Evolutionary conservation across 495 filamentous ascomycete genomes (phyloP).

Genomic region (Lepidopterella palustris): DNA sequence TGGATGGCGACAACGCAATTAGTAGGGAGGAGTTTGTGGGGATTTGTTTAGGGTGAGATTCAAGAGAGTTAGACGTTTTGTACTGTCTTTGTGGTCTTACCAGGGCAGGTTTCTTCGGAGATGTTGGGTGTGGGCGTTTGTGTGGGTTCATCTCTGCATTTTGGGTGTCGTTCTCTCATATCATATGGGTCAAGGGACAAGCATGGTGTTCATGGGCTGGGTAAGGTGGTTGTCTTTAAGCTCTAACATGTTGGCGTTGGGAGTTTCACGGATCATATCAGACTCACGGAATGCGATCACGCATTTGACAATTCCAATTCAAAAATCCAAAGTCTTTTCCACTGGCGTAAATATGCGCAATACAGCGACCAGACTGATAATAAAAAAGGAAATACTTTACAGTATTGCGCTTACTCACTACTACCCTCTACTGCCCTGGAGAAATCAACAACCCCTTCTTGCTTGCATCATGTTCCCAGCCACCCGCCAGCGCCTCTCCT

Average conservation of each 20-base stretch:
- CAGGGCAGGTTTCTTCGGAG: no score
- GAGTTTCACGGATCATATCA: no score
- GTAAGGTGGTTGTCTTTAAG: no score
- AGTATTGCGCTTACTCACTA: slow-evolving; percentile 1
- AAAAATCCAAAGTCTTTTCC: background rate
- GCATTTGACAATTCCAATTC: background rate
- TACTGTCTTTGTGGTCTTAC: no score
- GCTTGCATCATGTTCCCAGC: slow-evolving; percentile 71
- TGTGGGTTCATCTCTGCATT: no score
- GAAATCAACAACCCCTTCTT: slow-evolving; percentile 77
- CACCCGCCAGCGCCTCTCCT: slow-evolving; percentile 71
- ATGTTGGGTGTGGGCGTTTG: no score
- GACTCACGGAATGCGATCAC: background rate
- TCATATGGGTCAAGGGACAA: no score
- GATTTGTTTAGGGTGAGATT: slow-evolving; percentile 55
- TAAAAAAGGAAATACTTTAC: slow-evolving; percentile 18
- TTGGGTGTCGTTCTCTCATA: no score
- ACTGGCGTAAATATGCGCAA: slow-evolving; percentile 16
- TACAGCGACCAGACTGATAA: slow-evolving; percentile 14
- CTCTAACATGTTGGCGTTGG: no score
- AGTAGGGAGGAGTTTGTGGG: slow-evolving; percentile 83
- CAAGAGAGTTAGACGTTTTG: no score
- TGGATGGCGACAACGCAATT: slow-evolving; percentile 85
- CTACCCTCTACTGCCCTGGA: slow-evolving; percentile 71
- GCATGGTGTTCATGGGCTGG: no score